Evolutionary conservation across 2,329 filamentous ascomycete genomes (phyloP).

Genomic region (Nothopassalora personata): DNA sequence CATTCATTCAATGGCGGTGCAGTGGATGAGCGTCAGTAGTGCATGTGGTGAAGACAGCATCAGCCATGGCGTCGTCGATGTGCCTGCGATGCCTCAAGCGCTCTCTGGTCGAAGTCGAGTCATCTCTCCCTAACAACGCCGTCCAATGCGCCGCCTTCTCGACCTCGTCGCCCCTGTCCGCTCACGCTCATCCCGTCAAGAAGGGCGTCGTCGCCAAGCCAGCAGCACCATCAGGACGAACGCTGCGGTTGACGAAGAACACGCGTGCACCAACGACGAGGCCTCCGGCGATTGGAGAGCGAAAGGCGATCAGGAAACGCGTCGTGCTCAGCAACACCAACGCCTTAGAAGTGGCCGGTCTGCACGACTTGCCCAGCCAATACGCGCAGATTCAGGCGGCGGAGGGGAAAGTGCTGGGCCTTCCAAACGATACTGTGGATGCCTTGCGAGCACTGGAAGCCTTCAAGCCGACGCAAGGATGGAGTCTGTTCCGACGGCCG

Average conservation of each 20-base stretch:
- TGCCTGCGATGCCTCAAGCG: constrained; percentile 26
- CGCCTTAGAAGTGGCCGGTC: constrained; percentile 68
- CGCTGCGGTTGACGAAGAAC: constrained; percentile 29
- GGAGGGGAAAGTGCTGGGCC: constrained; percentile 62
- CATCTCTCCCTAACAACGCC: not conserved
- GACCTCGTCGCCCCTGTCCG: constrained; percentile 26
- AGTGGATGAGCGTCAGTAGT: not conserved
- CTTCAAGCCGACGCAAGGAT: constrained; percentile 86
- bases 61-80: constrained; percentile 24
- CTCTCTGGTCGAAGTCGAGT: constrained; percentile 16
- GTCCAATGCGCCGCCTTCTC: constrained; percentile 31
- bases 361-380: constrained; percentile 51
- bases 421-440: constrained; percentile 69
- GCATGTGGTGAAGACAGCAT: not conserved
- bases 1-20: not conserved
- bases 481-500: constrained; percentile 78
- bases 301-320: constrained; percentile 79
- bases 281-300: constrained; percentile 59
- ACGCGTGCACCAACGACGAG: constrained; percentile 22
- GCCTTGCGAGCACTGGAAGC: constrained; percentile 76
- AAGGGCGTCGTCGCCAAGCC: constrained; percentile 21
- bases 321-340: constrained; percentile 93
- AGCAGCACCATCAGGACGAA: constrained; percentile 20
- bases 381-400: constrained; percentile 40
- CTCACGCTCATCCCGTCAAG: constrained; percentile 25